phyloP scores from a whole-genome alignment of 1,139 yeast genomes.

The Saccharomyces hybrid region DNA sequence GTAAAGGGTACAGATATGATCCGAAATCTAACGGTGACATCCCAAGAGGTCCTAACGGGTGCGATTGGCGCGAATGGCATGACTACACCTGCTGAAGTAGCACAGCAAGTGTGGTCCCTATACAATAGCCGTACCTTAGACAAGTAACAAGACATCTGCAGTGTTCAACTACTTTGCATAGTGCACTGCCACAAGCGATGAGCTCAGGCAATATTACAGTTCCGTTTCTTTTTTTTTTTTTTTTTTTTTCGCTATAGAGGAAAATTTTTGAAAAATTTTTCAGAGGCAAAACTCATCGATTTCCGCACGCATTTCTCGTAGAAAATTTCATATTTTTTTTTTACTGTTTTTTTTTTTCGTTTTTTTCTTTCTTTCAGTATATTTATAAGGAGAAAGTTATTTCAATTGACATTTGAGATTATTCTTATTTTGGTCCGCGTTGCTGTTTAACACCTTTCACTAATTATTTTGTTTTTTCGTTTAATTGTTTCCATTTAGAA shows the following conservation, averaged over 20 bases:
- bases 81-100: not conserved
- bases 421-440: not conserved
- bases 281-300: slow-evolving; percentile 1
- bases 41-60: slow-evolving; percentile 8
- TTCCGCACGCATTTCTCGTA: not conserved
- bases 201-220: not conserved
- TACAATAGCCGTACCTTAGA: not conserved
- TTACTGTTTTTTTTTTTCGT: not conserved
- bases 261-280: not conserved
- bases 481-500: not conserved
- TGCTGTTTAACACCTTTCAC: not conserved
- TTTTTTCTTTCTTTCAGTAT: not conserved
- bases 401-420: not conserved
- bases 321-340: not conserved
- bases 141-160: too few species aligned
- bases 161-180: not conserved
- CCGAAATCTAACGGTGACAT: slow-evolving; percentile 10
- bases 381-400: slow-evolving; percentile 2
- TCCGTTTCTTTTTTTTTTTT: not conserved
- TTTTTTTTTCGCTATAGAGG: not conserved
- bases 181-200: not conserved
- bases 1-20: slow-evolving; percentile 69
- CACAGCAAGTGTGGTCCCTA: not conserved
- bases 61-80: not conserved
- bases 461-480: not conserved